Evolutionary conservation across 306 rosid species (phyloP), one percentile per base, ranked within the genome.

Genomic region (Acacia crassicarpa): DNA sequence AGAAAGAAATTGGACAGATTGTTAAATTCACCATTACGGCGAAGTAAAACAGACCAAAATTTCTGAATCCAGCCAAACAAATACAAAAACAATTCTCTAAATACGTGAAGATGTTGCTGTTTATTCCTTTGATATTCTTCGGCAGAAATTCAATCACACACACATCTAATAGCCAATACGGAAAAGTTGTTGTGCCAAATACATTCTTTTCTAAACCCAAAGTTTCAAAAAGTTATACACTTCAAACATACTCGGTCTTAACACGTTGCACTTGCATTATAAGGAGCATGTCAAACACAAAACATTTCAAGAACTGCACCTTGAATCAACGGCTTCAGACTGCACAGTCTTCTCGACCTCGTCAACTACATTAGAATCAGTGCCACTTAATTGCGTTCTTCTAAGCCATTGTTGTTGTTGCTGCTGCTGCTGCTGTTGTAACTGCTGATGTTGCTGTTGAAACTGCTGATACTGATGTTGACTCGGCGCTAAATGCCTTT

Each of bases 271-370:
- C 20, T 53, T 19, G 38, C 80, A 70, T 66, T 23, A 77, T 19
- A 72, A 70, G 17, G 32, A 81, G 45, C 25, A 78, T 16, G 23
- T 11, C 38, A 6, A 48, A 68, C 32, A 46, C 12, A 49, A 9
- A 9, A 70, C 35, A 70, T 10, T 17, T 69, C 62, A 53, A 16
- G 61, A 77, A 73, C 83, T 72, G n/a, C 78, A 95, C 99, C 97
- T 93, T 30, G 92, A 71, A 77, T 93, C 97, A 2, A 86, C 89
- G 6, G 94, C 94, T 89, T 93, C 99, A 32, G 97, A 93, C 91
- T 93, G 99, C 83, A 96, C 97, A 41, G 98, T 96, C 97, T 96
- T 96, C 86, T 96, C 99, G 22, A 96, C 98, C 91, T 93, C 99
- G 54, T 93, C 99, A 2, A 86, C 85, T 46, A 69, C 85, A 48